Conservation (phyloP, 192 early-diverging fungal species). For the Coemansia sp. region DNA sequence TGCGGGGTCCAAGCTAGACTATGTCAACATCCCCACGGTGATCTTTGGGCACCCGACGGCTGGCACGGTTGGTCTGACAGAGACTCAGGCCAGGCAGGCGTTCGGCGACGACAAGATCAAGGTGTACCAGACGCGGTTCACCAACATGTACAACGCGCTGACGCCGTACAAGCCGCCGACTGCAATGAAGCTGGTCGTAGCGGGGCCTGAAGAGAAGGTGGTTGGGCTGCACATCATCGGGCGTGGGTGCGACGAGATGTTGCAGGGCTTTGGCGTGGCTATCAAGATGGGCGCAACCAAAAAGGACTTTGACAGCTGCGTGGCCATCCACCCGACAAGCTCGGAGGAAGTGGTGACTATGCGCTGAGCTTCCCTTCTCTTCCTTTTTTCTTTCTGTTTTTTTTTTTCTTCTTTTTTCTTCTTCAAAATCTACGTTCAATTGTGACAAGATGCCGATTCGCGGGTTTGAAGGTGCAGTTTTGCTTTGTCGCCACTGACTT, state of each 20-base stretch:
- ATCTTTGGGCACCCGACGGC: constrained; percentile 91
- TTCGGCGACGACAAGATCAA: constrained; percentile 80
- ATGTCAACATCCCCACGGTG: constrained; percentile 91
- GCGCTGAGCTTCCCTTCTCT: constrained; percentile 15
- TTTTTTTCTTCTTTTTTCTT: neutral
- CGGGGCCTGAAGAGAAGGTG: constrained; percentile 89
- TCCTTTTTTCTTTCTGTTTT: neutral
- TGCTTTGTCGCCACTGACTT: neutral
- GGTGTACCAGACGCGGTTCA: constrained; percentile 83
- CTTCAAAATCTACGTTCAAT: constrained; percentile 1
- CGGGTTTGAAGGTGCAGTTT: constrained; percentile 28
- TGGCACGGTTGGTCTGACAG: constrained; percentile 88
- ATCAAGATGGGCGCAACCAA: constrained; percentile 99
- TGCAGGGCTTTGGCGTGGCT: constrained; percentile 97
- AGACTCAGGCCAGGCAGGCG: constrained; percentile 69
- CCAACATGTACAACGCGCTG: constrained; percentile 87
- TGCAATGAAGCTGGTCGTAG: constrained; percentile 87
- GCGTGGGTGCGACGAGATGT: constrained; percentile 79
- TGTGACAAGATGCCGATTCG: constrained; percentile 39
- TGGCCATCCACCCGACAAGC: constrained; percentile 97
- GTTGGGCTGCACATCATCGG: constrained; percentile 95
- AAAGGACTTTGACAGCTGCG: constrained; percentile 90
- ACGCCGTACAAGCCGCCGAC: constrained; percentile 87
- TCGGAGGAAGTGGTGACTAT: constrained; percentile 89
- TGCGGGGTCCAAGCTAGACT: constrained; percentile 79